A percentile compares a stretch with the other conserved stretches of the same genome.
Evolutionary conservation across 1,284 basidiomycete species (phyloP).

Genomic region (Cyathus pygmaeus): DNA sequence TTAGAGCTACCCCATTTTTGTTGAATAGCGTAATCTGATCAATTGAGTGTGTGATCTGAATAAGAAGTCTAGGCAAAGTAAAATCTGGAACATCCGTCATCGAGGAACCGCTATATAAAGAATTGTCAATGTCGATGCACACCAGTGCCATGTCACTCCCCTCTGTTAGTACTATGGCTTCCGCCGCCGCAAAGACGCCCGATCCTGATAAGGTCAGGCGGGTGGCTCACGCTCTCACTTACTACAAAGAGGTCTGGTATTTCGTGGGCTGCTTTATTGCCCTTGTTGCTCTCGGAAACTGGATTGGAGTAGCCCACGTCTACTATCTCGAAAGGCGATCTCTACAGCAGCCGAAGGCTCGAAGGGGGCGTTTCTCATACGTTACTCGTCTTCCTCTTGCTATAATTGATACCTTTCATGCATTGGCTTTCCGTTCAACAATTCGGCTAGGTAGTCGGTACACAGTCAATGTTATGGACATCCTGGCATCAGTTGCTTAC

Average conservation of each 20-base stretch:
- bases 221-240: slow-evolving; percentile 5
- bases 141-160: no score
- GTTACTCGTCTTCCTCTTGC: neutral
- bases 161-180: no score
- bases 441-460: slow-evolving; percentile 46
- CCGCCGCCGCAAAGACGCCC: slow-evolving; percentile 1
- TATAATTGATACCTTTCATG: slow-evolving; percentile 39
- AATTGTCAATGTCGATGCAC: no score
- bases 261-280: neutral
- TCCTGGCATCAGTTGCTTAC: slow-evolving; percentile 51
- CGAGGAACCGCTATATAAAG: no score
- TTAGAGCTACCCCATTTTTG: no score
- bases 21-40: no score
- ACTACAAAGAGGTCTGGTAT: neutral
- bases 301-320: neutral
- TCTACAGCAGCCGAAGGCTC: no score
- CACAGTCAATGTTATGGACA: slow-evolving; percentile 51
- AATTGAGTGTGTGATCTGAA: no score
- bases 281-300: neutral
- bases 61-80: no score
- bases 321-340: neutral
- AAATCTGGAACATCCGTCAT: no score
- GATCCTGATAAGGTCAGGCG: slow-evolving; percentile 5
- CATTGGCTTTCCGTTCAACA: slow-evolving; percentile 55
- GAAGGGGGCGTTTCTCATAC: neutral